Conservation (phyloP, 805 yeast species). For the Sugiyamaella valdiviana region DNA sequence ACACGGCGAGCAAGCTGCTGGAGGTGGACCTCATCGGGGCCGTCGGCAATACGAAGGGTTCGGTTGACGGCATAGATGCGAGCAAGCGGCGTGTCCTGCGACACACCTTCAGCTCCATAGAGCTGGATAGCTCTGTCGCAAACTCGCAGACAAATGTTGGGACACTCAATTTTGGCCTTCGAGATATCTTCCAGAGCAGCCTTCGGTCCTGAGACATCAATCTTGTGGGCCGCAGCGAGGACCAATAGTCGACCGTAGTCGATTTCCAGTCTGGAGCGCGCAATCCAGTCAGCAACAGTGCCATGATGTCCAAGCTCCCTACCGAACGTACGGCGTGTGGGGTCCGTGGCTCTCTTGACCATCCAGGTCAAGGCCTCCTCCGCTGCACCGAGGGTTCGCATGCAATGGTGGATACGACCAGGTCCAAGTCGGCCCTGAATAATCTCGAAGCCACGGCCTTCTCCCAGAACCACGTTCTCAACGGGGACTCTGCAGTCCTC, state of each 20-base stretch:
- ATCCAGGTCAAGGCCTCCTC: conserved; percentile 47
- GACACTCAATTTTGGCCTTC: conserved; percentile 58
- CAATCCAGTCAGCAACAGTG: conserved; percentile 42
- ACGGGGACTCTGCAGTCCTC: conserved; percentile 42
- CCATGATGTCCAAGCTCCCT: conserved; percentile 46
- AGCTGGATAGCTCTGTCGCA: conserved; percentile 60
- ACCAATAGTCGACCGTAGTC: conserved; percentile 50
- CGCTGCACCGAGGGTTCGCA: conserved; percentile 58
- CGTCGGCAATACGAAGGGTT: conserved; percentile 59
- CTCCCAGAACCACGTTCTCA: conserved; percentile 40
- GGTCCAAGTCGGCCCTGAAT: conserved; percentile 63
- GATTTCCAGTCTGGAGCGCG: conserved; percentile 48
- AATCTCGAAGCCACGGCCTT: conserved; percentile 56
- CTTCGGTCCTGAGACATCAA: conserved; percentile 49
- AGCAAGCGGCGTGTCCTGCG: conserved; percentile 56
- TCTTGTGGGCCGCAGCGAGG: conserved; percentile 54
- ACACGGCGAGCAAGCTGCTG: conserved; percentile 45
- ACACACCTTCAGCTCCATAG: conserved; percentile 60
- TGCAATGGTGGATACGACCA: conserved; percentile 66
- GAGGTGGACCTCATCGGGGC: conserved; percentile 63
- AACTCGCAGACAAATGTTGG: conserved; percentile 46
- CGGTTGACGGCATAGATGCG: conserved; percentile 46
- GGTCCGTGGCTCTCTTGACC: conserved; percentile 42
- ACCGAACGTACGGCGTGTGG: conserved; percentile 48
- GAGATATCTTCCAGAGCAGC: conserved; percentile 52